These are phyloP conservation scores for Quercus variabilis DNA, from an alignment of 306 rosid species.

Conservation along the genomic window DNA sequence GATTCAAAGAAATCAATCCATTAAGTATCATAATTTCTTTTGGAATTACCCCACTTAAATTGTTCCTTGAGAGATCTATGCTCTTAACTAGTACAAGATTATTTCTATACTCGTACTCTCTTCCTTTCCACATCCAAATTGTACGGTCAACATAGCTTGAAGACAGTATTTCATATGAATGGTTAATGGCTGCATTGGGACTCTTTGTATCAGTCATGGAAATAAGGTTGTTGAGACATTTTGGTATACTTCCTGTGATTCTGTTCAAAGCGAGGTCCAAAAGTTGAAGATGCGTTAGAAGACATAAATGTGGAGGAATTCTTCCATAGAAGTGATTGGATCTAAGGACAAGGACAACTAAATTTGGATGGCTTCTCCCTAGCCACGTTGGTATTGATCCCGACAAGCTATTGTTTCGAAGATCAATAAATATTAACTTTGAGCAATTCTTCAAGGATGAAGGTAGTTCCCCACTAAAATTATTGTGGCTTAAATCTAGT, in stretches of 20 bases:
- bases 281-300: not conserved
- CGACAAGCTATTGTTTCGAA: not conserved
- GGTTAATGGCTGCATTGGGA: no score
- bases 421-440: not conserved
- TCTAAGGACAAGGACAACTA: not conserved
- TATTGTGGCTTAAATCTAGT: not conserved
- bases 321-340: constrained; percentile 3
- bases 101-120: not conserved
- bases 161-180: not conserved
- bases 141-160: not conserved
- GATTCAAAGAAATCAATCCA: constrained; percentile 15
- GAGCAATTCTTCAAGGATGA: not conserved
- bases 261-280: constrained; percentile 7
- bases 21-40: not conserved
- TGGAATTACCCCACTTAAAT: not conserved
- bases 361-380: not conserved
- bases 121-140: constrained; percentile 4
- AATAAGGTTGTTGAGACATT: not conserved
- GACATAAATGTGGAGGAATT: not conserved
- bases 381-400: not conserved
- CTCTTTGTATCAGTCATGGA: not conserved
- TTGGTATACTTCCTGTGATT: not conserved
- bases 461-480: not conserved
- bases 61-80: constrained; percentile 9
- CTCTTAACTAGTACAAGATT: not conserved